A percentile compares a stretch with the other conserved stretches of the same genome.
Evolutionary conservation across 306 rosid species (phyloP).

Genomic region (Cicer cuneatum): DNA sequence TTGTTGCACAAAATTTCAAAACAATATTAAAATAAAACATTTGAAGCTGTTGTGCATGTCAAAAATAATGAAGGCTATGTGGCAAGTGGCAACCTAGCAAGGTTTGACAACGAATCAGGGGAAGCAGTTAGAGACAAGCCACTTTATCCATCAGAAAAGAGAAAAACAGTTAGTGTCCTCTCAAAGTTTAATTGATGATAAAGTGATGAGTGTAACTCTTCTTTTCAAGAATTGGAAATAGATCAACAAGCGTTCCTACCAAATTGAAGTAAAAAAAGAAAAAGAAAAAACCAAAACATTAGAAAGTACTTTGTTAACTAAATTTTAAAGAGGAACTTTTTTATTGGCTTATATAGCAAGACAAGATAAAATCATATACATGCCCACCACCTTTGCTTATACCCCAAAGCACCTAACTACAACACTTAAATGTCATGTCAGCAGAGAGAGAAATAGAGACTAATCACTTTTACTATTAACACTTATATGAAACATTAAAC

Average conservation of each 20-base stretch:
- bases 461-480: slow-evolving; percentile 36
- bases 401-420: slow-evolving; percentile 91
- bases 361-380: slow-evolving; percentile 59
- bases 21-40: neutral
- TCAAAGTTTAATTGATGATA: slow-evolving; percentile 68
- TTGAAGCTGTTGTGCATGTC: slow-evolving; percentile 28
- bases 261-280: slow-evolving; percentile 43
- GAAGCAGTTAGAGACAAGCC: slow-evolving; percentile 38
- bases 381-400: slow-evolving; percentile 95
- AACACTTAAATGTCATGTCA: slow-evolving; percentile 63
- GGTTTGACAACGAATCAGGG: slow-evolving; percentile 42
- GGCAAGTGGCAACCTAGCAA: slow-evolving; percentile 46
- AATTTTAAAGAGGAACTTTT: slow-evolving; percentile 42
- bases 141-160: slow-evolving; percentile 48
- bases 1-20: neutral
- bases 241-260: slow-evolving; percentile 58
- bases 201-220: slow-evolving; percentile 51
- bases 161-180: slow-evolving; percentile 66
- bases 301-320: slow-evolving; percentile 45
- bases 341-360: slow-evolving; percentile 79
- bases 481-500: no score
- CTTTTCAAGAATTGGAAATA: slow-evolving; percentile 46
- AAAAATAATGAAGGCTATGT: slow-evolving; percentile 27
- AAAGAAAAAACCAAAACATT: neutral
- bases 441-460: slow-evolving; percentile 39